Evolutionary conservation across 371 early-diverging fungal species (phyloP).

Genomic region (Catenaria anguillulae): DNA sequence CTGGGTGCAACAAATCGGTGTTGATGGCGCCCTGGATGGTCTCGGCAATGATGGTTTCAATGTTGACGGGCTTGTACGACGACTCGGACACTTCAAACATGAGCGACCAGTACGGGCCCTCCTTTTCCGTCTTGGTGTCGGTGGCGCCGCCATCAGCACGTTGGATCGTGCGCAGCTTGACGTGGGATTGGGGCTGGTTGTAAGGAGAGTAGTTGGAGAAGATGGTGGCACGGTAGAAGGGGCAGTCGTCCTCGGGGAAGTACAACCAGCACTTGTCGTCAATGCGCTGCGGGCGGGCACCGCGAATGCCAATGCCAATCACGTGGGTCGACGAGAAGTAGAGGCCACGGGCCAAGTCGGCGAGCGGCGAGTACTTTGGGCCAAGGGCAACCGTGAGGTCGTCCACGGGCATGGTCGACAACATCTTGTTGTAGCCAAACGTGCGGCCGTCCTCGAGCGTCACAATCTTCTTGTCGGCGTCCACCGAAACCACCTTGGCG

Average conservation of each 20-base stretch:
- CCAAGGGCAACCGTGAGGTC: conserved; percentile 10
- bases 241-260: conserved; percentile 16
- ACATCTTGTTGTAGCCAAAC: conserved; percentile 14
- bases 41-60: conserved; percentile 11
- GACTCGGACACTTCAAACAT: conserved; percentile 20
- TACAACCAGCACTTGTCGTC: conserved; percentile 21
- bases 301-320: conserved; percentile 17
- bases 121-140: conserved; percentile 8
- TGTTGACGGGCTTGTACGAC: conserved; percentile 15
- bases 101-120: conserved; percentile 20
- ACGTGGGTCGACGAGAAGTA: conserved; percentile 16
- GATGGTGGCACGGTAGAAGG: conserved; percentile 19
- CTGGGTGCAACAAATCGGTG: conserved; percentile 13
- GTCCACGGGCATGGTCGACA: conserved; percentile 17
- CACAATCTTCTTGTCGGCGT: conserved; percentile 10
- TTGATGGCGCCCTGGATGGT: conserved; percentile 17
- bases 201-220: conserved; percentile 20
- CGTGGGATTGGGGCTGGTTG: conserved; percentile 12
- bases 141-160: conserved; percentile 9
- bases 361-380: conserved; percentile 9
- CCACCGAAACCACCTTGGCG: conserved; percentile 12
- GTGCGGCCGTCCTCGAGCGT: conserved; percentile 13
- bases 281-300: conserved; percentile 14
- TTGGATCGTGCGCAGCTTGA: conserved; percentile 13
- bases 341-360: conserved; percentile 10